These are phyloP conservation scores for Neonectria magnoliae DNA, from an alignment of 2,329 filamentous ascomycete genomes.

Conservation along the genomic window DNA sequence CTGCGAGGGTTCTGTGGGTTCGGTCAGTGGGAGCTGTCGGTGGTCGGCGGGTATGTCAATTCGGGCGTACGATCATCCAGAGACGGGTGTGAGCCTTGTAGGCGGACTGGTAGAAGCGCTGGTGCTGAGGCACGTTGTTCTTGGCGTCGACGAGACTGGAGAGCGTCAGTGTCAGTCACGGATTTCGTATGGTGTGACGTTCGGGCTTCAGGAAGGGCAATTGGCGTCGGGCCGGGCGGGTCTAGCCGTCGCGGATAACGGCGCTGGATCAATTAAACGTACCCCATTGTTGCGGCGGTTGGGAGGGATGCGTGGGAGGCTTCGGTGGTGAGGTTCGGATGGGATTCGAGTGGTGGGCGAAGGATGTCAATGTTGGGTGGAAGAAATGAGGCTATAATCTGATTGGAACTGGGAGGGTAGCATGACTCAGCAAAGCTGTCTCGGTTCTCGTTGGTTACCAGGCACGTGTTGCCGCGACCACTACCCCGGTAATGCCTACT, in stretches of 20 bases:
- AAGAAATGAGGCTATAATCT: slow-evolving; percentile 54
- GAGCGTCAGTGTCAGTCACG: slow-evolving; percentile 44
- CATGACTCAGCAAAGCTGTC: slow-evolving; percentile 50
- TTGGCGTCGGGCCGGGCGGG: slow-evolving; percentile 35
- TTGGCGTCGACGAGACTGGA: slow-evolving; percentile 72
- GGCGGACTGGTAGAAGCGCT: slow-evolving; percentile 79
- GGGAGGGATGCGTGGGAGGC: slow-evolving; percentile 34
- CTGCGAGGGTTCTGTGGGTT: slow-evolving; percentile 68
- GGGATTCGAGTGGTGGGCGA: slow-evolving; percentile 41
- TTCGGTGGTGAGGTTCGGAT: slow-evolving; percentile 37
- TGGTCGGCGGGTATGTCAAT: slow-evolving; percentile 25
- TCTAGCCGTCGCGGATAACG: slow-evolving; percentile 21
- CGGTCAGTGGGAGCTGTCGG: slow-evolving; percentile 32
- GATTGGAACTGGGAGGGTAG: slow-evolving; percentile 41
- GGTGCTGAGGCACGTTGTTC: slow-evolving; percentile 80
- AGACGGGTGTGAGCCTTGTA: slow-evolving; percentile 74
- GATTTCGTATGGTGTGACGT: slow-evolving; percentile 42
- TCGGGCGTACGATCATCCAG: slow-evolving; percentile 77
- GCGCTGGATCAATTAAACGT: slow-evolving; percentile 42
- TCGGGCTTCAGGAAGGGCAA: slow-evolving; percentile 33
- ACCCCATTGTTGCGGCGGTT: slow-evolving; percentile 54
- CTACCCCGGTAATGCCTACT: slow-evolving; percentile 13
- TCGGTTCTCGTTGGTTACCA: slow-evolving; percentile 34
- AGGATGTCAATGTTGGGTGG: slow-evolving; percentile 45
- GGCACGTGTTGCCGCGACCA: slow-evolving; percentile 30